Conservation (phyloP, 371 early-diverging fungal genomes). For the Phascolomyces articulosus region DNA sequence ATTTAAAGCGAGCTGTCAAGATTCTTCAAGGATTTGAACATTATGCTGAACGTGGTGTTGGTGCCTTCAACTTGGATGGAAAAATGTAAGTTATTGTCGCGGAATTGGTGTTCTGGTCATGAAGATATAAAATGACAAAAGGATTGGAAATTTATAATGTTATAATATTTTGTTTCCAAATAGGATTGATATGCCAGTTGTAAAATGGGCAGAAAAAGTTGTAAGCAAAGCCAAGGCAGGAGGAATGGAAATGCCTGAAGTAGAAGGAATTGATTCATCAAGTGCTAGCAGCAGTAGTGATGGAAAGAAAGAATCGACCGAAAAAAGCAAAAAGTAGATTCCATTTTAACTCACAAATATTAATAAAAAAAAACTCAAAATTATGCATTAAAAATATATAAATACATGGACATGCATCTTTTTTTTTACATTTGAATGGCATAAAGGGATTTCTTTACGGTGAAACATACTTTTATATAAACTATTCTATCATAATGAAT, state of each 20-base stretch:
- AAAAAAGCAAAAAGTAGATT: neutral
- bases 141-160: neutral
- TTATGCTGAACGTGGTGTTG: constrained; percentile 72
- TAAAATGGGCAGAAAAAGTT: constrained; percentile 72
- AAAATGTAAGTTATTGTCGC: constrained; percentile 68
- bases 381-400: too few species aligned
- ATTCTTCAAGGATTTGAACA: constrained; percentile 71
- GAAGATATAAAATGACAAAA: neutral
- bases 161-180: neutral
- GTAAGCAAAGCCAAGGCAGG: constrained; percentile 61
- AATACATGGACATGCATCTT: too few species aligned
- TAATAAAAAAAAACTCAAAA: too few species aligned
- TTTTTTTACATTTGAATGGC: too few species aligned
- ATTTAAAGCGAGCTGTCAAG: constrained; percentile 62
- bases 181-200: constrained; percentile 74
- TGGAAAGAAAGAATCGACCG: neutral
- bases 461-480: too few species aligned
- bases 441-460: too few species aligned
- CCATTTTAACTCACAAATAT: too few species aligned
- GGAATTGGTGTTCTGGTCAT: neutral
- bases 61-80: constrained; percentile 90
- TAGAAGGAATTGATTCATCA: constrained; percentile 2
- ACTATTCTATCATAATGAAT: too few species aligned
- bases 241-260: constrained; percentile 47
- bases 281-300: neutral